Conservation (phyloP, 129 eudicot species). For the Centrapalus pauciflorus region DNA sequence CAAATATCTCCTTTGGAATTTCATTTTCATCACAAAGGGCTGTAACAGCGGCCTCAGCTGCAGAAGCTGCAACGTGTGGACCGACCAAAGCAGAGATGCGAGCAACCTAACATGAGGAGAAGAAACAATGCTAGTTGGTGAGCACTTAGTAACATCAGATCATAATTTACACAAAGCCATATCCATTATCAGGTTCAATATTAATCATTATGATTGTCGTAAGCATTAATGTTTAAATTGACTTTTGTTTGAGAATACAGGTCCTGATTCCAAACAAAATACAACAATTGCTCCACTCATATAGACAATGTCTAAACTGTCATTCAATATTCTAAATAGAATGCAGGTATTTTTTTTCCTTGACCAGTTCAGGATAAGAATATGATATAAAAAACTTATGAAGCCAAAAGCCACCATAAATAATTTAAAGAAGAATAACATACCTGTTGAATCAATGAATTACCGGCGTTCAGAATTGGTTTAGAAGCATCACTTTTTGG, state of each 20-base stretch:
- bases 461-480: constrained; percentile 34
- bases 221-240: background rate
- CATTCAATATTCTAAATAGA: background rate
- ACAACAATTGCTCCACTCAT: too few species aligned
- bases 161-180: background rate
- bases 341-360: background rate
- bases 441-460: constrained; percentile 51
- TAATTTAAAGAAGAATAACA: background rate
- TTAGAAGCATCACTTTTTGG: constrained; percentile 34
- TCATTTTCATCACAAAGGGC: constrained; percentile 81
- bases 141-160: background rate
- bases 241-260: background rate
- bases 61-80: constrained; percentile 71
- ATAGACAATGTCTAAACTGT: background rate
- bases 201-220: background rate
- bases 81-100: constrained; percentile 68
- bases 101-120: constrained; percentile 46
- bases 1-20: constrained; percentile 63
- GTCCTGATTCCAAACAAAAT: too few species aligned
- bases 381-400: too few species aligned
- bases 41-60: constrained; percentile 76
- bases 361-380: too few species aligned
- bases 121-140: background rate
- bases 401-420: too few species aligned
- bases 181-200: background rate